Evolutionary conservation across 2,329 filamentous ascomycete genomes (phyloP).

Genomic region (Fusarium nurragi): DNA sequence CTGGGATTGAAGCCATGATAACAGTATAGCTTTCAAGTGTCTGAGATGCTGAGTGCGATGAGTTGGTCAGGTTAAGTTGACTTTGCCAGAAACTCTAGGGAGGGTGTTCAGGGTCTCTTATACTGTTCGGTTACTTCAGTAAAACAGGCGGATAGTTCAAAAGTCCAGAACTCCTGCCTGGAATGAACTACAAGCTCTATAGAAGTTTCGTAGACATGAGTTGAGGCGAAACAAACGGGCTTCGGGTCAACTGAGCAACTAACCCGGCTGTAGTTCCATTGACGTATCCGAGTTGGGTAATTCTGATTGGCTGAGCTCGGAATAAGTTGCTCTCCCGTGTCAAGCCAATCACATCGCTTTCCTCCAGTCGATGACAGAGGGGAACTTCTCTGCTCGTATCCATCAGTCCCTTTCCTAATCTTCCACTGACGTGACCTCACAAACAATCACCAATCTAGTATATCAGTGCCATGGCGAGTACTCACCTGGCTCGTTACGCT

Average conservation of each 20-base stretch:
- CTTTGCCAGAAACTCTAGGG: too few species aligned
- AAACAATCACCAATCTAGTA: too few species aligned
- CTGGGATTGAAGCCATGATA: neutral
- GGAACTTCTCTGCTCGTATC: neutral
- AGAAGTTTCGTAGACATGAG: too few species aligned
- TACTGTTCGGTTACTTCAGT: too few species aligned
- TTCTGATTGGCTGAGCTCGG: slow-evolving; percentile 2
- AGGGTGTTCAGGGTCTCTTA: too few species aligned
- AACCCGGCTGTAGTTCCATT: fast-evolving
- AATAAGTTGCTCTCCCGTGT: neutral
- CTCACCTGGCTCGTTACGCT: neutral
- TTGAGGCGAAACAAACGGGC: too few species aligned
- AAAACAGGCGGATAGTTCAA: neutral
- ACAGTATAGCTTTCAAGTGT: too few species aligned
- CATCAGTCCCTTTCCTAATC: neutral
- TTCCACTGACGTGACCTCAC: too few species aligned
- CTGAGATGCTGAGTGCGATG: too few species aligned
- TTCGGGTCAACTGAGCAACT: neutral
- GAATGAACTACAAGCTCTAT: too few species aligned
- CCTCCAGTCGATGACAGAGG: neutral
- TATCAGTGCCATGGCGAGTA: neutral
- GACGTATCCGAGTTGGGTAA: neutral
- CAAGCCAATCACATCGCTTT: neutral
- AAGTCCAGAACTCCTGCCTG: neutral
- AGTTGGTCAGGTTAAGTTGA: too few species aligned